Evolutionary conservation across 73 alveolate species (phyloP).

Genomic region (Tetrahymena borealis): DNA sequence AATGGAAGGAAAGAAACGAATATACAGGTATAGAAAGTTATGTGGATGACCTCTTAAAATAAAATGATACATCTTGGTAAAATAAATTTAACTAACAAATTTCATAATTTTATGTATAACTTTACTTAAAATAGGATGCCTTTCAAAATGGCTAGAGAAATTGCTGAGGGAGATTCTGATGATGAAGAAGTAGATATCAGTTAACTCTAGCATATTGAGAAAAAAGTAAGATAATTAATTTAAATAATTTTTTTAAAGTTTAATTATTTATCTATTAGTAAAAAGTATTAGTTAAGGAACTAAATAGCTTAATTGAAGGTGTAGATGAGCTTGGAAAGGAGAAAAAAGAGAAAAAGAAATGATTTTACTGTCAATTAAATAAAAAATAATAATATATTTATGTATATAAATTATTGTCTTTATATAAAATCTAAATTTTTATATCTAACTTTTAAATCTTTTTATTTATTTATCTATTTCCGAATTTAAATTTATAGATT

Average conservation of each 20-base stretch:
- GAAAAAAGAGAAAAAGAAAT: not conserved
- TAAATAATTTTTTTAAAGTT: not conserved
- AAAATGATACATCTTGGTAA: slow-evolving; percentile 77
- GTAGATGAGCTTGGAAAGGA: not conserved
- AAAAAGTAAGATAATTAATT: not conserved
- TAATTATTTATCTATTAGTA: not conserved
- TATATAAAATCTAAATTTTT: too few relatives aligned
- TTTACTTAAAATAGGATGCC: not conserved
- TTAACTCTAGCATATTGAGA: not conserved
- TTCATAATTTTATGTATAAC: not conserved
- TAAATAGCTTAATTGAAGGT: not conserved
- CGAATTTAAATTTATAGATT: too few relatives aligned
- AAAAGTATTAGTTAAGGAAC: not conserved
- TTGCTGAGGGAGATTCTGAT: not conserved
- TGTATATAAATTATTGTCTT: too few relatives aligned
- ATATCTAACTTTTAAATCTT: too few relatives aligned
- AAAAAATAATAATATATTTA: too few relatives aligned
- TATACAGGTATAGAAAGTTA: slow-evolving; percentile 89
- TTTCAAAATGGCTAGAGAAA: not conserved
- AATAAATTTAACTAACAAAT: not conserved
- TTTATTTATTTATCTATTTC: too few relatives aligned
- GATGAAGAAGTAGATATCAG: not conserved
- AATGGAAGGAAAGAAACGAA: slow-evolving; percentile 81
- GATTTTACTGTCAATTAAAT: not conserved
- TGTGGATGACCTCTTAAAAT: slow-evolving; percentile 67